A percentile compares a stretch with the other conserved stretches of the same genome.
Evolutionary conservation across 192 early-diverging fungal genomes (phyloP).

Genomic region (Martensiomyces pterosporus): DNA sequence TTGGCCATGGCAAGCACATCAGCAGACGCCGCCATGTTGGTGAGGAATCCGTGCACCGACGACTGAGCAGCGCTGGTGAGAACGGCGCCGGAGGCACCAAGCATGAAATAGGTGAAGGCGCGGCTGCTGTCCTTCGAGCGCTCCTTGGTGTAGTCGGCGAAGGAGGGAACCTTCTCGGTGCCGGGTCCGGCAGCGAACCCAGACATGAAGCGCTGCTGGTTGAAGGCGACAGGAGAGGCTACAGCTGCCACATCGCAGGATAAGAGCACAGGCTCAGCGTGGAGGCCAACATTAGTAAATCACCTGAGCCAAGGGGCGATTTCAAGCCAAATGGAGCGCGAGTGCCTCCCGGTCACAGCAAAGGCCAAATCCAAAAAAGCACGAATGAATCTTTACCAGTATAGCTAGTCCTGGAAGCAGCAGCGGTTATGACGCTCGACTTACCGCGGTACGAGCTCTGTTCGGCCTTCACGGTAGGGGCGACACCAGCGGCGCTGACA

Average conservation of each 20-base stretch:
- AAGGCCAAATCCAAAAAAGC: constrained; percentile 3
- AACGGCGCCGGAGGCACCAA: constrained; percentile 83
- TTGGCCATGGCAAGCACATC: constrained; percentile 98
- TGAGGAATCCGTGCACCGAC: constrained; percentile 72
- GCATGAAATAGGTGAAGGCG: constrained; percentile 87
- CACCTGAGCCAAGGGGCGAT: too few relatives aligned
- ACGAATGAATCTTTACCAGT: constrained; percentile 31
- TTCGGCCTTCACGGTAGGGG: constrained; percentile 20
- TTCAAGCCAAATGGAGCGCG: too few relatives aligned
- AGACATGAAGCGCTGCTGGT: constrained; percentile 53
- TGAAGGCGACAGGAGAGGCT: constrained; percentile 24
- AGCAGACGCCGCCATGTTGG: constrained; percentile 91
- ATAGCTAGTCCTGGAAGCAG: constrained; percentile 24
- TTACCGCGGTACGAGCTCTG: constrained; percentile 28
- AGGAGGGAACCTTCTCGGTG: constrained; percentile 68
- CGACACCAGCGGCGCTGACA: constrained; percentile 15
- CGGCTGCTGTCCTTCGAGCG: constrained; percentile 63
- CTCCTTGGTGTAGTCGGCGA: constrained; percentile 72
- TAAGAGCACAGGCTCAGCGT: too few relatives aligned
- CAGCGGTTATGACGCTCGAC: constrained; percentile 24
- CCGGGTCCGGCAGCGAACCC: constrained; percentile 56
- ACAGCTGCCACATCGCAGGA: too few relatives aligned
- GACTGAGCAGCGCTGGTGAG: constrained; percentile 83
- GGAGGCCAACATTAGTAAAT: too few relatives aligned
- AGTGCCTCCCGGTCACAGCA: too few relatives aligned